Base-by-base conservation (phyloP, 129 eudicot genomes). In the Flaveria bidentis region DNA sequence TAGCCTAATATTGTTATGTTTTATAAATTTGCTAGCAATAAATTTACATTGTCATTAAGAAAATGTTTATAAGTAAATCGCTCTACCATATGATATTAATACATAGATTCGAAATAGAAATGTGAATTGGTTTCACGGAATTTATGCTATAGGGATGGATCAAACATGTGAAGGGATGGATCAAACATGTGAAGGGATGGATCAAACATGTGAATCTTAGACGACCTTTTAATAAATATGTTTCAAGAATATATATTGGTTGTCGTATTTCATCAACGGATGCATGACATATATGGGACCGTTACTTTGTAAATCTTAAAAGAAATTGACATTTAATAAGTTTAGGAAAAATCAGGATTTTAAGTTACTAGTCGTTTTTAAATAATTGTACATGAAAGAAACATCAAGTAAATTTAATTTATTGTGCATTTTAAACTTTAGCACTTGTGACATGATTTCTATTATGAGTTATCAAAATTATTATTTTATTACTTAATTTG, bases 131-230 rank as follows among this genome's bases (percentile, higher is more conserved):
- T 18, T 5, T 25, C 30, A 16, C 30, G 41, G 20, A 7, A 20
- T 69, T 45, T 67, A 23, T 6, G 58, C 0, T 46, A 7, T 5
- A 2, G 10, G 53, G 53, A 67, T 67, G 14, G 20, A 47, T 69
- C 49, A 69, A 16, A 25, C 56, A 23, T 47, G 74, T 23, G 60
- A 25, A 69, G n/a, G n/a, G n/a, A n/a, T n/a, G n/a, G n/a, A n/a
- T n/a, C n/a, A n/a, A n/a, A n/a, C n/a, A n/a, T n/a, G n/a, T n/a
- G n/a, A n/a, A 2, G 10, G 53, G 53, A 67, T 67, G 14, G 20
- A 47, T 69, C 49, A 69, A 16, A 25, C 56, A 23, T 47, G 74
- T 23, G 60, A 25, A 69, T 69, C 58, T 14, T 69, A 15, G 5
- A 49, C 18, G 9, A 0, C 65, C 11, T 58, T 58, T 22, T 20